Percentiles rank a stretch among this genome's conserved stretches.
Conservation (phyloP, 1,284 basidiomycete genomes). For the Irpex lacteus region DNA sequence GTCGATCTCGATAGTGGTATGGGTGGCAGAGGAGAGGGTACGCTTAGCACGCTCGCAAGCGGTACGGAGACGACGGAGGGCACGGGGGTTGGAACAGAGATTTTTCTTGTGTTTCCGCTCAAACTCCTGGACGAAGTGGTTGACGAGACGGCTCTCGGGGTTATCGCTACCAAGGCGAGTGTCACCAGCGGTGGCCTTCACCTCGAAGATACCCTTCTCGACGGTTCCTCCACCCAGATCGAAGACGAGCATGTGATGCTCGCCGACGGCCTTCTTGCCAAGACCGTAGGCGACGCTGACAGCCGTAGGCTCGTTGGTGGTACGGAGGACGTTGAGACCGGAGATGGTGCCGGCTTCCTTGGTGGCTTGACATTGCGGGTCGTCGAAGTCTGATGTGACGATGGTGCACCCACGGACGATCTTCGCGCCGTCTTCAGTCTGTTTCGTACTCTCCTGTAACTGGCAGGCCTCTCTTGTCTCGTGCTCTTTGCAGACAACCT, state of each 20-base stretch:
- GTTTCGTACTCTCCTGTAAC: too few relatives aligned
- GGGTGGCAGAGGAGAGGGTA: constrained; percentile 94
- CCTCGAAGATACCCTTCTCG: constrained; percentile 98
- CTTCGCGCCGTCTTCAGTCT: too few relatives aligned
- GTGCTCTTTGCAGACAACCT: too few relatives aligned
- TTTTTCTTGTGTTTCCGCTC: constrained; percentile 99
- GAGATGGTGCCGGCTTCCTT: constrained; percentile 93
- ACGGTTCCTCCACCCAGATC: constrained; percentile 99
- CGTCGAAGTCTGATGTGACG: constrained; percentile 97
- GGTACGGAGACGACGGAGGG: constrained; percentile 94
- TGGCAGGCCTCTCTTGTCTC: too few relatives aligned
- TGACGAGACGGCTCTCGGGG: constrained; percentile 97
- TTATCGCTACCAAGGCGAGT: constrained; percentile 99
- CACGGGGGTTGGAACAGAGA: constrained; percentile 89
- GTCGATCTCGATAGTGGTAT: constrained; percentile 98
- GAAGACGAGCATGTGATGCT: constrained; percentile 95
- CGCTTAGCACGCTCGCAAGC: constrained; percentile 99
- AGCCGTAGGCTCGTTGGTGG: constrained; percentile 96
- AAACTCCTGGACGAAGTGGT: constrained; percentile 98
- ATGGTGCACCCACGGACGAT: too few relatives aligned
- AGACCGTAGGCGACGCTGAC: too few relatives aligned
- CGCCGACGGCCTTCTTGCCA: constrained; percentile 84
- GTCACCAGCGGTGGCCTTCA: constrained; percentile 98
- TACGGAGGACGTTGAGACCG: constrained; percentile 91
- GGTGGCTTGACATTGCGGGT: constrained; percentile 94